These are phyloP conservation scores for Mycena alexandri DNA, from an alignment of 768 basidiomycete genomes.

Conservation along the genomic window DNA sequence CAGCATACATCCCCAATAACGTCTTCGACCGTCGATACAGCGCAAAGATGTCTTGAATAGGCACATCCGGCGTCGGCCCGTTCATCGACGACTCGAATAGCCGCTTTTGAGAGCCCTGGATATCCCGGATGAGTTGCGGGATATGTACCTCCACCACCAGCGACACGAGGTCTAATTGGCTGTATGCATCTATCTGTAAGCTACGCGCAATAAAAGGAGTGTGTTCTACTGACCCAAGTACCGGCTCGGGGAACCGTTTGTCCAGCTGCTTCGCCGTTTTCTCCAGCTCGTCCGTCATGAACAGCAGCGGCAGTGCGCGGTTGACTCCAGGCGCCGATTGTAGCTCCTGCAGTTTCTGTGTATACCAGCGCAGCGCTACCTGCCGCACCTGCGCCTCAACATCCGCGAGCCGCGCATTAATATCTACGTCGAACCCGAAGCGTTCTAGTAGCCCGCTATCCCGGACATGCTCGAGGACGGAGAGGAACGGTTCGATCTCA, in stretches of 20 bases:
- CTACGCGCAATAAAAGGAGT: not conserved
- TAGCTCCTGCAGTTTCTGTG: slow-evolving; percentile 71
- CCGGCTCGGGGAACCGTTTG: slow-evolving; percentile 87
- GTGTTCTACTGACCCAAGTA: slow-evolving; percentile 75
- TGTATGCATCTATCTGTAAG: slow-evolving; percentile 42
- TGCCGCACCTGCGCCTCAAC: slow-evolving; percentile 74
- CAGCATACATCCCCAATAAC: slow-evolving; percentile 82
- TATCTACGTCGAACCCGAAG: slow-evolving; percentile 73
- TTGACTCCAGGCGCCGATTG: slow-evolving; percentile 82
- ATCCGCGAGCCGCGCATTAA: slow-evolving; percentile 74
- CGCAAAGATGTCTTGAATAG: slow-evolving; percentile 91
- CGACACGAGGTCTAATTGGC: slow-evolving; percentile 81
- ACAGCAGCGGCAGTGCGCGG: slow-evolving; percentile 81
- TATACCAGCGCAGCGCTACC: slow-evolving; percentile 73
- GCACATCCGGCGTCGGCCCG: slow-evolving; percentile 87
- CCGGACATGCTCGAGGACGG: slow-evolving; percentile 77
- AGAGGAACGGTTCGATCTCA: slow-evolving; percentile 74
- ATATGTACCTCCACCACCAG: slow-evolving; percentile 76
- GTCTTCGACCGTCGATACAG: slow-evolving; percentile 85
- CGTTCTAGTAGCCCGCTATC: slow-evolving; percentile 78
- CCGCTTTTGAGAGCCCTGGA: slow-evolving; percentile 78
- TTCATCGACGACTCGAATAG: slow-evolving; percentile 88
- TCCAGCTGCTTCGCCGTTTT: slow-evolving; percentile 86
- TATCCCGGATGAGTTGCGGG: slow-evolving; percentile 74
- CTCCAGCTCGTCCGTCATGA: slow-evolving; percentile 92